phyloP scores from a whole-genome alignment of 768 basidiomycete species.

The Tulasnella sp. region DNA sequence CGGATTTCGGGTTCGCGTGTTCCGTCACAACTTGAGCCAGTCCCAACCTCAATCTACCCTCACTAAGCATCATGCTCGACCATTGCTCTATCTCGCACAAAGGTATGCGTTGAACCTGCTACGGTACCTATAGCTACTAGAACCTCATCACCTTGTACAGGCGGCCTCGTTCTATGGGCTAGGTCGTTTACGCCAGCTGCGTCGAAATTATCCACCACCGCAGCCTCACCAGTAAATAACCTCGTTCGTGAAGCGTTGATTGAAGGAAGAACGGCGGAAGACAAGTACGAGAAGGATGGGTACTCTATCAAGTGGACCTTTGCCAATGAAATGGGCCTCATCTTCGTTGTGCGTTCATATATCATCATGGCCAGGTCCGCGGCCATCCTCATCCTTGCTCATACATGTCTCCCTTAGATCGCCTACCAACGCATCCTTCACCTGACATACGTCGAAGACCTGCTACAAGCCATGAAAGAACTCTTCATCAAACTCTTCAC shows the following conservation, averaged over 20 bases:
- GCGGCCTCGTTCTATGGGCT: slow-evolving; percentile 92
- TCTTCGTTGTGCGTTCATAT: slow-evolving; percentile 77
- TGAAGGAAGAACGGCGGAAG: slow-evolving; percentile 76
- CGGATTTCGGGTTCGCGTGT: background rate
- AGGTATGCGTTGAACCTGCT: slow-evolving; percentile 45
- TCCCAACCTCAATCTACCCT: background rate
- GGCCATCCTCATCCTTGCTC: background rate
- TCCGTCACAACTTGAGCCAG: slow-evolving; percentile 4
- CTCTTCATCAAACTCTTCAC: slow-evolving; percentile 85
- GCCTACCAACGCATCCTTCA: slow-evolving; percentile 96
- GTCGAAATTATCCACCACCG: slow-evolving; percentile 59
- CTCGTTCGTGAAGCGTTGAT: slow-evolving; percentile 88
- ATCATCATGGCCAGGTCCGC: background rate
- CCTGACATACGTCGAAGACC: slow-evolving; percentile 86
- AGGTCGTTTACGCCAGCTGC: slow-evolving; percentile 90
- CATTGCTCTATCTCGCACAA: slow-evolving; percentile 94
- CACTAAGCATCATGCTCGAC: slow-evolving; percentile 64
- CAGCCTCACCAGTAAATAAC: slow-evolving; percentile 79
- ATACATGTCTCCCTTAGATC: slow-evolving; percentile 49
- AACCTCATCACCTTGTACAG: slow-evolving; percentile 41
- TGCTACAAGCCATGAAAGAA: slow-evolving; percentile 71
- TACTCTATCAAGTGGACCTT: slow-evolving; percentile 93
- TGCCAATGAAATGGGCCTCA: slow-evolving; percentile 90
- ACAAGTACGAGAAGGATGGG: slow-evolving; percentile 89
- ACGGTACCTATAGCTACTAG: background rate